phyloP scores from a whole-genome alignment of 306 rosid species.

The Geum urbanum region DNA sequence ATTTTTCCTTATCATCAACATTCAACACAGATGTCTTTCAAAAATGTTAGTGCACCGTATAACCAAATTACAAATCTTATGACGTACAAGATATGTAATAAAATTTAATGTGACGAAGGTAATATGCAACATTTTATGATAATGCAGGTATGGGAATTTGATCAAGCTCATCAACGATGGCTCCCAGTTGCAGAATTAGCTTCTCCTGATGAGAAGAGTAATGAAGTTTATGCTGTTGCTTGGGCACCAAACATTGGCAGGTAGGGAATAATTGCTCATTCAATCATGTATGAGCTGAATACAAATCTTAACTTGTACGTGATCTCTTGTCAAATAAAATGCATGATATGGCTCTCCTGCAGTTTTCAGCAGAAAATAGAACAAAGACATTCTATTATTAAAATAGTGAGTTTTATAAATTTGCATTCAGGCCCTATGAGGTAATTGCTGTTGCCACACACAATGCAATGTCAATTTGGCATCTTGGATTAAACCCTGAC shows the following conservation, averaged over 20 bases:
- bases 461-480: constrained; percentile 78
- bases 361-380: constrained; percentile 9
- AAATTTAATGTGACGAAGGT: background rate
- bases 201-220: constrained; percentile 54
- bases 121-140: background rate
- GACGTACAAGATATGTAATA: background rate
- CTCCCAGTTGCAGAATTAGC: constrained; percentile 92
- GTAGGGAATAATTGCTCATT: constrained; percentile 33
- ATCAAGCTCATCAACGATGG: constrained; percentile 97
- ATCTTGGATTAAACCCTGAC: constrained; percentile 73
- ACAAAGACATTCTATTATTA: background rate
- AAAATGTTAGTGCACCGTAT: background rate
- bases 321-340: constrained; percentile 4
- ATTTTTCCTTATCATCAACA: background rate
- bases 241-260: constrained; percentile 99
- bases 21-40: background rate
- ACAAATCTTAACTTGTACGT: constrained; percentile 2
- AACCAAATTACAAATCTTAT: background rate
- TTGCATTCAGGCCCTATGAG: constrained; percentile 60
- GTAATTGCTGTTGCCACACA: constrained; percentile 71
- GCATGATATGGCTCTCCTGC: constrained; percentile 2
- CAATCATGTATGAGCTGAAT: background rate
- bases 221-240: constrained; percentile 66
- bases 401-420: constrained; percentile 17
- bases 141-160: constrained; percentile 84